Percentiles rank a stretch among this genome's conserved stretches.
phyloP scores from a whole-genome alignment of 2,329 filamentous ascomycete species.

The Cadophora gregata region DNA sequence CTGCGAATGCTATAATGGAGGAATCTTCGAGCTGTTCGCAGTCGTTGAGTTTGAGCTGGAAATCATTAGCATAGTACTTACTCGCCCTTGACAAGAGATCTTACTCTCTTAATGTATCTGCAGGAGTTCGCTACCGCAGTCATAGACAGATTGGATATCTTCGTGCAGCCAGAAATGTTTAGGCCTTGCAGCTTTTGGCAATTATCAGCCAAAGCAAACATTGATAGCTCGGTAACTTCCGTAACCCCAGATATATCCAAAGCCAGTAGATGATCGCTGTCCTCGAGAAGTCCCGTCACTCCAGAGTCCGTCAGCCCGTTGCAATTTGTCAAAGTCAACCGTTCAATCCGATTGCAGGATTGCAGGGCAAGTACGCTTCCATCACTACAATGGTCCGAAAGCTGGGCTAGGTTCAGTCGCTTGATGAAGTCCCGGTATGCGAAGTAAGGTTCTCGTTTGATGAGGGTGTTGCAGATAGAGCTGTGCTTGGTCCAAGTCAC shows the following conservation, averaged over 20 bases:
- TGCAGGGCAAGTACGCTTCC: constrained; percentile 84
- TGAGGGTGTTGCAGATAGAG: constrained; percentile 80
- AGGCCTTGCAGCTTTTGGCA: constrained; percentile 88
- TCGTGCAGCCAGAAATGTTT: constrained; percentile 87
- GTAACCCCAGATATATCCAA: constrained; percentile 86
- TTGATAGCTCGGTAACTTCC: constrained; percentile 80
- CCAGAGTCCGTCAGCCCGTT: constrained; percentile 82
- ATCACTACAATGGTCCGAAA: constrained; percentile 80
- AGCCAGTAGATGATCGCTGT: constrained; percentile 82
- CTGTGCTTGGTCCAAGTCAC: constrained; percentile 83
- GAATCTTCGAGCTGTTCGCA: constrained; percentile 84
- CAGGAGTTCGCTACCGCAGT: constrained; percentile 81
- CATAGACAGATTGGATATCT: constrained; percentile 86
- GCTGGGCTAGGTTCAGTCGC: constrained; percentile 83
- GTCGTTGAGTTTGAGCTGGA: constrained; percentile 89
- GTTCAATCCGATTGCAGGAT: constrained; percentile 88
- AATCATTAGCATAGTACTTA: constrained; percentile 32
- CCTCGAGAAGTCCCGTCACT: constrained; percentile 77
- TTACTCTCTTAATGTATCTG: constrained; percentile 82
- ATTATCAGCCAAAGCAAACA: constrained; percentile 78
- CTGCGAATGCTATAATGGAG: constrained; percentile 83
- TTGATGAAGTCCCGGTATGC: constrained; percentile 90
- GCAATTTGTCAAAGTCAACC: constrained; percentile 91
- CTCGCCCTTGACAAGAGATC: constrained; percentile 38
- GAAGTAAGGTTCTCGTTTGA: constrained; percentile 78